Percentiles rank a stretch among this genome's conserved stretches.
Conservation (phyloP, 1,284 basidiomycete genomes). For the Papiliotrema fonsecae region DNA sequence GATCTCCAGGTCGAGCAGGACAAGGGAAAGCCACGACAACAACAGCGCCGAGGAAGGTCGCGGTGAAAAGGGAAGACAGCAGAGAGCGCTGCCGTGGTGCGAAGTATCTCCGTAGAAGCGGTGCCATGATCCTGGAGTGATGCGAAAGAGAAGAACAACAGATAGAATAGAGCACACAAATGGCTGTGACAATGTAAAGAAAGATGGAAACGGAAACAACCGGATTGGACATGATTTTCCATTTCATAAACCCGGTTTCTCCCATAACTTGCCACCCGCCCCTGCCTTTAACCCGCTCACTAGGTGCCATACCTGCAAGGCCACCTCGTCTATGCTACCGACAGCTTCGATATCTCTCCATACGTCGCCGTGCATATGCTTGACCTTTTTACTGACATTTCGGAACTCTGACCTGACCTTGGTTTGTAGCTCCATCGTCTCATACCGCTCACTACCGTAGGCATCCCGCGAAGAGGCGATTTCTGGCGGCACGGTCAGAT, state of each 20-base stretch:
- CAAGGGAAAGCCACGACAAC: conserved; percentile 48
- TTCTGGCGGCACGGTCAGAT: conserved; percentile 75
- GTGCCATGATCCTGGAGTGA: conserved; percentile 35
- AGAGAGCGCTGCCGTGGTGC: conserved; percentile 43
- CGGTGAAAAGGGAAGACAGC: conserved; percentile 46
- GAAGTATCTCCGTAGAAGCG: conserved; percentile 45
- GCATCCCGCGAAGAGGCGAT: conserved; percentile 70
- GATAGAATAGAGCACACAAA: background rate
- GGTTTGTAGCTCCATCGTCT: conserved; percentile 69
- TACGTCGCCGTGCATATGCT: conserved; percentile 31
- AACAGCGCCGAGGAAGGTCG: conserved; percentile 46
- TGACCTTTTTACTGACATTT: conserved; percentile 55
- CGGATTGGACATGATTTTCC: background rate
- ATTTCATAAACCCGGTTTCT: background rate
- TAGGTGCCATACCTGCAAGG: conserved; percentile 56
- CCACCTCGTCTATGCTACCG: conserved; percentile 56
- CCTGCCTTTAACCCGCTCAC: no score
- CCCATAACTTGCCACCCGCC: no score
- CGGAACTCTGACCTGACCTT: conserved; percentile 63
- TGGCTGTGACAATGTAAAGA: background rate
- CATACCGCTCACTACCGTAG: conserved; percentile 86
- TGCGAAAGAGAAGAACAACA: background rate
- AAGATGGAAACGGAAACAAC: background rate
- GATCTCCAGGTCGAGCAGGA: conserved; percentile 29
- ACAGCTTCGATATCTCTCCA: conserved; percentile 70